These are phyloP conservation scores for Aspergillus vadensis DNA, from an alignment of 2,329 filamentous ascomycete species.

Conservation along the genomic window DNA sequence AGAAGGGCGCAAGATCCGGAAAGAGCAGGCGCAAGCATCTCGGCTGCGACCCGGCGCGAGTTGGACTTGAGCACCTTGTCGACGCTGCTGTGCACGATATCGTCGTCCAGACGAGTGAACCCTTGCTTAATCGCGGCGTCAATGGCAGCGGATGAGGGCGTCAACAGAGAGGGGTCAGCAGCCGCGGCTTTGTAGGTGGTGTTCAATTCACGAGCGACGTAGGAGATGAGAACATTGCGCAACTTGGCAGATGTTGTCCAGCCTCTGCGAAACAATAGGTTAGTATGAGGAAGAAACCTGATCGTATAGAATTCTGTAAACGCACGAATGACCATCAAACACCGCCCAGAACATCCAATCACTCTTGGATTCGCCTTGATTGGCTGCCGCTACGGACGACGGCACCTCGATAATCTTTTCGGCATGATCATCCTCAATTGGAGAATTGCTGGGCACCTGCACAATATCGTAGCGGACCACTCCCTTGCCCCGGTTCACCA, in stretches of 20 bases:
- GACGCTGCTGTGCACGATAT: conserved; percentile 92
- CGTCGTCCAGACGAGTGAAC: conserved; percentile 84
- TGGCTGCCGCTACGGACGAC: conserved; percentile 57
- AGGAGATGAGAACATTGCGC: conserved; percentile 86
- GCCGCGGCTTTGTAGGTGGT: conserved; percentile 79
- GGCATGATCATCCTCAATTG: conserved; percentile 96
- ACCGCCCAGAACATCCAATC: conserved; percentile 99
- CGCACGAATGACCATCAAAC: conserved; percentile 92
- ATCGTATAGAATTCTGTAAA: conserved; percentile 23
- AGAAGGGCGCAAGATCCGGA: conserved; percentile 97
- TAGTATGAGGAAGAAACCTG: not conserved
- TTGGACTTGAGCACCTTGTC: conserved; percentile 86
- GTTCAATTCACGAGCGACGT: conserved; percentile 90
- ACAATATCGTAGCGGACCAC: conserved; percentile 94
- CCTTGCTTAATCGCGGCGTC: conserved; percentile 90
- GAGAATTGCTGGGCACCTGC: conserved; percentile 93
- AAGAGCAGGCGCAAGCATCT: conserved; percentile 86
- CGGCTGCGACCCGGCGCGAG: conserved; percentile 86
- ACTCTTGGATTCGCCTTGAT: conserved; percentile 60
- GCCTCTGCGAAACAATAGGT: conserved; percentile 58
- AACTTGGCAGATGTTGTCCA: conserved; percentile 98
- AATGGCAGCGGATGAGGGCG: conserved; percentile 76
- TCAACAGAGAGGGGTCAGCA: conserved; percentile 56
- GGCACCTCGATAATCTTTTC: conserved; percentile 97
- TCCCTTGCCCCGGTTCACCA: conserved; percentile 84